Evolutionary conservation across 305 asterid genomes (phyloP), one percentile per base, ranked within the genome.

Genomic region (Fraxinus greggii): DNA sequence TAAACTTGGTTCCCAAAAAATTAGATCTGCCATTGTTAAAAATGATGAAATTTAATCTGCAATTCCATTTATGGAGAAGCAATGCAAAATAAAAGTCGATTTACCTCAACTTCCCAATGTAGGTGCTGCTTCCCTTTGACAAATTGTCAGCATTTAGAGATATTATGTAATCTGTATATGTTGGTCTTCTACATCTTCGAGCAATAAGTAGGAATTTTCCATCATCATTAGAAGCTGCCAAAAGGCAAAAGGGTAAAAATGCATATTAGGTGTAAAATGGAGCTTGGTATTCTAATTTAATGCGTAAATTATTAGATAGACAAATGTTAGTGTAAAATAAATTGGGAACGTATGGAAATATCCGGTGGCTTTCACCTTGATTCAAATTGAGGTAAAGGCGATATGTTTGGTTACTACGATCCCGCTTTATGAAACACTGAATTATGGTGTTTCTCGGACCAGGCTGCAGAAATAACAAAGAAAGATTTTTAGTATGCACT

Each of bases 1-100:
- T 87, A 89, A 96, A 96, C 88, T 96, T 96, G 76, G 99, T 96
- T 33, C 99, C 98, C 85, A 96, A 86, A 85, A 96, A 92, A 90
- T 96, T 96, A 76, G 99, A 94, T 89, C 99, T 96, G 90, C 72
- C 79, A 83, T 69, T 59, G 45, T 79, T 80, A 79, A 72, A 72
- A 78, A 81, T 15, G 73, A 79, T 45, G 63, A 77, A 63, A 54
- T 45, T 67, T 82, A 29, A 59, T 32, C 59, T 26, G 65, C 67
- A 79, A 80, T 26, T 67, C 32, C n/a, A 29, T 26, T 21, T 19
- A 6, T 23, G 56, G 19, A 51, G n/a, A 17, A 61, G 63, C 10
- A 78, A 26, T 61, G 63, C 21, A 29, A 24, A 10, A 26, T 26
- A 67, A 2, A 67, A 28, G 36, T 4, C 42, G 78, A 79, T 83